Conservation (phyloP, 2,329 filamentous ascomycete genomes). For the Pseudogymnoascus sp. region DNA sequence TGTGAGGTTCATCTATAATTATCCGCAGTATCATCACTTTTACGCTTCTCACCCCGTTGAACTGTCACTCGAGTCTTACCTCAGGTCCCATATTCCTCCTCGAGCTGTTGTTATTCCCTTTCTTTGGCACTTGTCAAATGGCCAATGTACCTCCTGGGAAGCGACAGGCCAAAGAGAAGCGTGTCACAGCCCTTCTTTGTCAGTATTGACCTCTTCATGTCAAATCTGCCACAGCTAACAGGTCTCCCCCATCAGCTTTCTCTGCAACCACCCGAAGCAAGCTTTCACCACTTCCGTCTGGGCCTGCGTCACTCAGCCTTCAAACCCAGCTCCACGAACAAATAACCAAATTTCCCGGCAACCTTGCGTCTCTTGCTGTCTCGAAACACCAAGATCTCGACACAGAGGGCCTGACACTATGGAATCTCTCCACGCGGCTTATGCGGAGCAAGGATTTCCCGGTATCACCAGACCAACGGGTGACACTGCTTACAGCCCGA, state of each 20-base stretch:
- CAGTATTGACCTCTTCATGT: slow-evolving; percentile 15
- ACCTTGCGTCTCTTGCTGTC: slow-evolving; percentile 24
- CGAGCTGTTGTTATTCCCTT: neutral
- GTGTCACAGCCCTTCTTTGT: slow-evolving; percentile 29
- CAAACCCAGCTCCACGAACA: slow-evolving; percentile 36
- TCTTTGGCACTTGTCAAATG: neutral
- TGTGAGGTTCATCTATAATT: neutral
- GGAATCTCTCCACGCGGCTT: slow-evolving; percentile 57
- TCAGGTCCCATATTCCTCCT: neutral
- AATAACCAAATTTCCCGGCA: slow-evolving; percentile 30
- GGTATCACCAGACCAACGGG: neutral
- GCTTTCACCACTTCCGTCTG: slow-evolving; percentile 17
- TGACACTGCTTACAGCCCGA: slow-evolving; percentile 33
- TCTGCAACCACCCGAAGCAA: slow-evolving; percentile 25
- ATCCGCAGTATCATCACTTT: neutral
- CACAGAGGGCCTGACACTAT: slow-evolving; percentile 48
- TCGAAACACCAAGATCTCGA: slow-evolving; percentile 45
- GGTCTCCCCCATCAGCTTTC: slow-evolving; percentile 25
- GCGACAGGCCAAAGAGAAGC: slow-evolving; percentile 27
- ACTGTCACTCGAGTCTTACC: neutral
- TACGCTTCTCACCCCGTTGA: no score
- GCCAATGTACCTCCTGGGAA: neutral
- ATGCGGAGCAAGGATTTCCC: slow-evolving; percentile 29
- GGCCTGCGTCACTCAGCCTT: slow-evolving; percentile 28
- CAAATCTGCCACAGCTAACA: slow-evolving; percentile 12